Evolutionary conservation across 2,329 filamentous ascomycete genomes (phyloP).

Genomic region (Fusarium staphyleae): DNA sequence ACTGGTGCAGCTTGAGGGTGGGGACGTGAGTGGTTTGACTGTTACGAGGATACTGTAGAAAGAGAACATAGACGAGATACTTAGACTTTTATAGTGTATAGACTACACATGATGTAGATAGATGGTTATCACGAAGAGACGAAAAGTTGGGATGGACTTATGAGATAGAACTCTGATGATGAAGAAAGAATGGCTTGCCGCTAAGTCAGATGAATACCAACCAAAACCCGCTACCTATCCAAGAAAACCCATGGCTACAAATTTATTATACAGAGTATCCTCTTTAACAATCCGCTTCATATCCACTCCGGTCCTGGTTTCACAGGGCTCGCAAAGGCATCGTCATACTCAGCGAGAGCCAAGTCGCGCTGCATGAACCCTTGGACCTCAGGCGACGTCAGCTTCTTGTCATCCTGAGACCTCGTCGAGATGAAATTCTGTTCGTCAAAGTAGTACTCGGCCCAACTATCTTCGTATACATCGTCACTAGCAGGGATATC

Average conservation of each 20-base stretch:
- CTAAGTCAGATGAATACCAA: constrained; percentile 25
- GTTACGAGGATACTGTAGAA: constrained; percentile 59
- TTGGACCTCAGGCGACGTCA: constrained; percentile 16
- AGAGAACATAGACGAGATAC: constrained; percentile 9
- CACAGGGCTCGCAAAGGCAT: constrained; percentile 29
- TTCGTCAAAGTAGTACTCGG: constrained; percentile 45
- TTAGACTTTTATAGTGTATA: constrained; percentile 5
- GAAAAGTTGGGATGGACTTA: constrained; percentile 24
- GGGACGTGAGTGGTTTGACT: constrained; percentile 55
- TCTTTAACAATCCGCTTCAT: constrained; percentile 1
- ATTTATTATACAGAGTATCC: constrained; percentile 1
- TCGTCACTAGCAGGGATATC: constrained; percentile 20
- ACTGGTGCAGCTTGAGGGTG: constrained; percentile 58
- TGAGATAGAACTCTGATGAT: constrained; percentile 29
- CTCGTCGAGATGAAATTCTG: constrained; percentile 27
- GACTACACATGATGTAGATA: constrained; percentile 10
- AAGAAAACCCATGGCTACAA: constrained; percentile 14
- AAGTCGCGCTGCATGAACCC: constrained; percentile 26
- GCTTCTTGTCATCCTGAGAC: constrained; percentile 8
- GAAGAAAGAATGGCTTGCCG: constrained; percentile 18
- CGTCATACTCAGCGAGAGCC: constrained; percentile 32
- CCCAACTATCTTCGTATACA: constrained; percentile 42
- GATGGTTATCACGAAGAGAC: constrained; percentile 28
- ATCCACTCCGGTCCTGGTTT: constrained; percentile 40
- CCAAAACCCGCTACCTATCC: constrained; percentile 23